Conservation (phyloP, 768 basidiomycete genomes). For the Amyloporia xantha region DNA sequence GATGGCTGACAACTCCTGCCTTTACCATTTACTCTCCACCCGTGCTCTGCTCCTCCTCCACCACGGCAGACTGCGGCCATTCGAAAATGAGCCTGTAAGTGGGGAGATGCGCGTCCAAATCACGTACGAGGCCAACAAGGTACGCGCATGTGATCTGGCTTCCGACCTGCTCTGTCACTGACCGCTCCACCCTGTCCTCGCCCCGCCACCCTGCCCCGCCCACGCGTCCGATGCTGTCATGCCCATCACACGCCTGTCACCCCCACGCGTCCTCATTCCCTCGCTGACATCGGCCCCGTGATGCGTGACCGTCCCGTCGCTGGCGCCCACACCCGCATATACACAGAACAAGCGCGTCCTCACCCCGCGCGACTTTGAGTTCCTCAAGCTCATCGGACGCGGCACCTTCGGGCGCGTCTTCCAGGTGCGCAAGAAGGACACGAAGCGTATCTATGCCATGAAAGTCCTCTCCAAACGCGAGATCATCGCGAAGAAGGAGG, state of each 20-base stretch:
- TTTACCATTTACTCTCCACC: background rate
- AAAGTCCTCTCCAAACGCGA: slow-evolving; percentile 98
- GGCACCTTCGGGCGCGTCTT: slow-evolving; percentile 98
- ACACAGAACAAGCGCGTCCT: slow-evolving; percentile 80
- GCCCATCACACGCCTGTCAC: background rate
- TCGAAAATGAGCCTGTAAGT: slow-evolving; percentile 75
- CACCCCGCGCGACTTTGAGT: slow-evolving; percentile 95
- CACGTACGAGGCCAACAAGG: slow-evolving; percentile 88
- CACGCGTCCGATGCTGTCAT: background rate
- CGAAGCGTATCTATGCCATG: slow-evolving; percentile 99
- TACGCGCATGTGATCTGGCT: slow-evolving; percentile 31
- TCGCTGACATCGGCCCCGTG: background rate
- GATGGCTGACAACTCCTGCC: background rate
- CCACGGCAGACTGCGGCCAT: slow-evolving; percentile 55
- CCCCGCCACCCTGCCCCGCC: slow-evolving; percentile 5
- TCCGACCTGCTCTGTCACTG: background rate
- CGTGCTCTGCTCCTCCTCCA: slow-evolving; percentile 12
- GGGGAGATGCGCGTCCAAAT: slow-evolving; percentile 95
- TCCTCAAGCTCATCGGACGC: slow-evolving; percentile 96
- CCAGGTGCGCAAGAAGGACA: slow-evolving; percentile 97
- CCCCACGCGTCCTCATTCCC: background rate
- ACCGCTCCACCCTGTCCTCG: slow-evolving; percentile 2
- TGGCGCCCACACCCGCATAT: background rate
- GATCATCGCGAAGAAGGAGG: slow-evolving; percentile 98
- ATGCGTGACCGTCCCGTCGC: background rate